Conservation (phyloP, 352 stramenopile species). For the Phytophthora megakarya region DNA sequence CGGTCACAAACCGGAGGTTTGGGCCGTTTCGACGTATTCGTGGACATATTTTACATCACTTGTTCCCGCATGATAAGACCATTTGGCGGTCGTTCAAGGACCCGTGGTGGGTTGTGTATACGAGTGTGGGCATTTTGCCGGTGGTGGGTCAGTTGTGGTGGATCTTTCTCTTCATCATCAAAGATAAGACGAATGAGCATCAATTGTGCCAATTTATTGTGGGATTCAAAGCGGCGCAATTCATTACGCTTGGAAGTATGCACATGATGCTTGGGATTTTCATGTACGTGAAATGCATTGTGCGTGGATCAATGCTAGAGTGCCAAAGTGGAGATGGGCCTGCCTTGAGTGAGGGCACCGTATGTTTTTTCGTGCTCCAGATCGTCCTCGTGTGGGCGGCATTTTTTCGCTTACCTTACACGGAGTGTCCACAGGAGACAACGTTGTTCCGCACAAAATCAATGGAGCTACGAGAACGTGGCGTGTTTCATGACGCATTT, state of each 20-base stretch:
- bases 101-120: conserved; percentile 81
- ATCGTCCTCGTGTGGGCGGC: conserved; percentile 85
- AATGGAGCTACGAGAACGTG: conserved; percentile 42
- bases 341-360: conserved; percentile 66
- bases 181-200: conserved; percentile 93
- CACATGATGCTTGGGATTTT: conserved; percentile 67
- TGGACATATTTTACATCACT: conserved; percentile 84
- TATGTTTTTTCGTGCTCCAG: conserved; percentile 84
- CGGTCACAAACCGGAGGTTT: conserved; percentile 22
- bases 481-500: conserved; percentile 79
- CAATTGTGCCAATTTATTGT: conserved; percentile 94
- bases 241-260: conserved; percentile 85
- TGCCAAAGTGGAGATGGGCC: conserved; percentile 70
- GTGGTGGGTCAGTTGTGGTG: conserved; percentile 90
- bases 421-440: conserved; percentile 60
- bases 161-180: conserved; percentile 89
- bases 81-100: conserved; percentile 89
- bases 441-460: conserved; percentile 60
- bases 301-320: conserved; percentile 55
- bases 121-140: conserved; percentile 79
- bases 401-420: conserved; percentile 88
- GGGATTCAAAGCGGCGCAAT: conserved; percentile 90
- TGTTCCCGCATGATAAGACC: conserved; percentile 88
- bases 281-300: conserved; percentile 76
- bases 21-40: conserved; percentile 49